phyloP scores from a whole-genome alignment of 2,329 filamentous ascomycete species.

The Epichloe elymi region DNA sequence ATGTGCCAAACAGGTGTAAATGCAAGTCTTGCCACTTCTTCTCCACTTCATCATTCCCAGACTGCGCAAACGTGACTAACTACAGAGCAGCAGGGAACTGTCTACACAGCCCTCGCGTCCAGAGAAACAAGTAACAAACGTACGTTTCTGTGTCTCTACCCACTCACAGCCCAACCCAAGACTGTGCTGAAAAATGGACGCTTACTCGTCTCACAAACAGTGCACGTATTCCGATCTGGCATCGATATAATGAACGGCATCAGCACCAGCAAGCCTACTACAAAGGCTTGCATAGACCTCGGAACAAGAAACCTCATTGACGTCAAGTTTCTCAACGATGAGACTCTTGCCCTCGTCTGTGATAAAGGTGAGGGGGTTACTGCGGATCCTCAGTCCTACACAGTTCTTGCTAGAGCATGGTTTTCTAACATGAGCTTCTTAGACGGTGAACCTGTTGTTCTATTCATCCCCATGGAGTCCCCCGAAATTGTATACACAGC shows the following conservation, averaged over 20 bases:
- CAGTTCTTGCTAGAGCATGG: too few relatives aligned
- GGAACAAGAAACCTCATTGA: conserved; percentile 38
- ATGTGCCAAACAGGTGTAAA: conserved; percentile 30
- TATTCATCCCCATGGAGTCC: conserved; percentile 25
- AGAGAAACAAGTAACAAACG: conserved; percentile 24
- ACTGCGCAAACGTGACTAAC: not conserved
- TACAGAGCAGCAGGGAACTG: conserved; percentile 18
- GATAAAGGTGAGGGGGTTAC: conserved; percentile 18
- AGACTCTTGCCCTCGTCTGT: conserved; percentile 47
- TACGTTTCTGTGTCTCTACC: conserved; percentile 11
- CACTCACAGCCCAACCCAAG: not conserved
- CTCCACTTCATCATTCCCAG: not conserved
- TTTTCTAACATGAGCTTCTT: not conserved
- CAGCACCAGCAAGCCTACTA: conserved; percentile 30
- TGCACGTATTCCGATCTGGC: conserved; percentile 42
- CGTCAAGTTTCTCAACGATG: conserved; percentile 54
- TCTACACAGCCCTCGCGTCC: conserved; percentile 29
- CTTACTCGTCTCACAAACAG: conserved; percentile 19
- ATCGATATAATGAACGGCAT: conserved; percentile 45
- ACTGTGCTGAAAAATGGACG: not conserved
- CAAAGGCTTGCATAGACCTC: conserved; percentile 29
- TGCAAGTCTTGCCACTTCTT: conserved; percentile 16
- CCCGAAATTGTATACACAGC: conserved; percentile 22
- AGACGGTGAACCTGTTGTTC: conserved; percentile 16
- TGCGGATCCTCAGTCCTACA: not conserved